These are phyloP conservation scores for Diaporthe citrichinensis DNA, from an alignment of 2,329 filamentous ascomycete species.

Conservation along the genomic window DNA sequence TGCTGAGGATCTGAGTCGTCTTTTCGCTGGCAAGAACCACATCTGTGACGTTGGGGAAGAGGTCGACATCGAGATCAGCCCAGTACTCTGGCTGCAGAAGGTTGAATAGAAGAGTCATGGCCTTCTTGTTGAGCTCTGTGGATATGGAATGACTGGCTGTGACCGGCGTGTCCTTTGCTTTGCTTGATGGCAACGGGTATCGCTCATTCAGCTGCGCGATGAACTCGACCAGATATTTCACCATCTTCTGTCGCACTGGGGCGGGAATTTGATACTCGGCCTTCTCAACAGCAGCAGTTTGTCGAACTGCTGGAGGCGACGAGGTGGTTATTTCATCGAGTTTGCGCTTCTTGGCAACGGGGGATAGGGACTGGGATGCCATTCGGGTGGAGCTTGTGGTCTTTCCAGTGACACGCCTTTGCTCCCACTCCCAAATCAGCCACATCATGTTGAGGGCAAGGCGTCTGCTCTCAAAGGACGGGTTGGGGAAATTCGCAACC, in stretches of 20 bases:
- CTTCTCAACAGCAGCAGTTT: constrained; percentile 63
- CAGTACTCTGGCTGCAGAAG: constrained; percentile 90
- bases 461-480: constrained; percentile 92
- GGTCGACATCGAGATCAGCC: constrained; percentile 91
- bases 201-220: constrained; percentile 91
- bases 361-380: constrained; percentile 74
- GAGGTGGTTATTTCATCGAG: constrained; percentile 73
- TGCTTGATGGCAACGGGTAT: constrained; percentile 81
- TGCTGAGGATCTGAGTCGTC: constrained; percentile 71
- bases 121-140: constrained; percentile 87
- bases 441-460: constrained; percentile 91
- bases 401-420: constrained; percentile 80
- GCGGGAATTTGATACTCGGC: constrained; percentile 78
- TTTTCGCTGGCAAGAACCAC: constrained; percentile 88
- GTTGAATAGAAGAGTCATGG: constrained; percentile 84
- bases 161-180: constrained; percentile 68
- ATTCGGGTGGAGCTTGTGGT: constrained; percentile 52
- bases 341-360: constrained; percentile 81
- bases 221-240: constrained; percentile 96
- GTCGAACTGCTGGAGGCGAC: constrained; percentile 66
- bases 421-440: constrained; percentile 93
- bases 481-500: constrained; percentile 85
- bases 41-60: constrained; percentile 92
- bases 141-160: constrained; percentile 67
- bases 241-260: constrained; percentile 80